Percentiles rank a stretch among this genome's conserved stretches.
Conservation (phyloP, 768 basidiomycete species). For the Leccinum sublutescens region DNA sequence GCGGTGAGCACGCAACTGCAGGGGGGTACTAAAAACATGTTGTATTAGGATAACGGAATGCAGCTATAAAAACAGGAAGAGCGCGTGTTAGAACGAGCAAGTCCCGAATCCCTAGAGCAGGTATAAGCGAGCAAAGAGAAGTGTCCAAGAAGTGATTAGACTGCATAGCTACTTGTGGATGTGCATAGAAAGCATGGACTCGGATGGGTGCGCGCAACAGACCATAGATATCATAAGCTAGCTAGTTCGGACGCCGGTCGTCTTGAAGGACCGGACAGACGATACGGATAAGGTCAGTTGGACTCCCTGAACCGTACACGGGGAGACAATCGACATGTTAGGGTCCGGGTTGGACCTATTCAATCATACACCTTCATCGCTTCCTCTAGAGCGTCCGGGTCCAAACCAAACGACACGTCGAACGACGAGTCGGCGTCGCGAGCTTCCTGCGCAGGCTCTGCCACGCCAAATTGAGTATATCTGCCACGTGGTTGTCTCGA, state of each 20-base stretch:
- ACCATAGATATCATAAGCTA: background rate
- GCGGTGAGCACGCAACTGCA: background rate
- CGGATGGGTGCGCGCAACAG: background rate
- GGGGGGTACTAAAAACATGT: background rate
- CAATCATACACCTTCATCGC: conserved; percentile 33
- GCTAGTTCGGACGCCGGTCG: background rate
- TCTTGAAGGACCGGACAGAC: background rate
- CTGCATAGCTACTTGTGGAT: background rate
- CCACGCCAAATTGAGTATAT: background rate
- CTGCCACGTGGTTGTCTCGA: background rate
- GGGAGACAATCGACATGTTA: background rate
- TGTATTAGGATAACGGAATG: background rate
- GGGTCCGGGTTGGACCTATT: background rate
- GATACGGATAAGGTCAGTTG: background rate
- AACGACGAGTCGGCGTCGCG: conserved; percentile 32
- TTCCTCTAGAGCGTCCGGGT: conserved; percentile 30
- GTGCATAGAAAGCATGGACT: background rate
- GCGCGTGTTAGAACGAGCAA: background rate
- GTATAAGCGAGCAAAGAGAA: background rate
- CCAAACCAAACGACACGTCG: conserved; percentile 32
- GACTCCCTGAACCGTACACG: background rate
- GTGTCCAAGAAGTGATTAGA: background rate
- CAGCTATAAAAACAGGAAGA: background rate
- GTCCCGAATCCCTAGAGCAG: background rate
- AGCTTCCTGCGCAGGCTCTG: background rate